These are phyloP conservation scores for Penicillium bovifimosum DNA, from an alignment of 495 filamentous ascomycete genomes.

Conservation along the genomic window DNA sequence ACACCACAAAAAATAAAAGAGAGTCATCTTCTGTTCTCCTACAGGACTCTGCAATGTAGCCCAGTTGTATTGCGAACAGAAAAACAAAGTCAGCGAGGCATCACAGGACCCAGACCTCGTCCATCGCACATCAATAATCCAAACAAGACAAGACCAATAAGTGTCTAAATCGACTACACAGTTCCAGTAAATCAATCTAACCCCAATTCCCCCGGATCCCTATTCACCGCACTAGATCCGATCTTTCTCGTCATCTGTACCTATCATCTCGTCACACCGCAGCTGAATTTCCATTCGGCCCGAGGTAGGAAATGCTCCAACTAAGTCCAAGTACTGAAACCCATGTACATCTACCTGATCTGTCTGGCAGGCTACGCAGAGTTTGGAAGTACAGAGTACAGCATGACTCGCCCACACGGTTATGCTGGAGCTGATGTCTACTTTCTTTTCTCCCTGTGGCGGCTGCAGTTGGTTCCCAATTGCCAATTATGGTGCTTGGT, in stretches of 20 bases:
- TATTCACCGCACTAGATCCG: too few species aligned
- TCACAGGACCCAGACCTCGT: neutral
- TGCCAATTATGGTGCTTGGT: neutral
- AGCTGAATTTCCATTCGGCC: conserved; percentile 17
- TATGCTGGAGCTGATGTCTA: conserved; percentile 12
- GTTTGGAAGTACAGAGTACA: neutral
- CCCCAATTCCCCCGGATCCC: neutral
- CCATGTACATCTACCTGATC: neutral
- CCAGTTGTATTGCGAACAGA: conserved; percentile 1
- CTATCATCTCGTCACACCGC: conserved; percentile 24
- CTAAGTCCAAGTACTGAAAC: neutral
- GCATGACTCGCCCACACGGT: neutral
- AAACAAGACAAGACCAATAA: neutral
- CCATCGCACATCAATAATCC: neutral
- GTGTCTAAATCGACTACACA: neutral
- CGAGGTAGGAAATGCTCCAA: conserved; percentile 14
- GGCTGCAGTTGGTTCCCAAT: neutral
- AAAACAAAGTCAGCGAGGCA: neutral
- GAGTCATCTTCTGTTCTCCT: neutral
- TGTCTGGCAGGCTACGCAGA: neutral
- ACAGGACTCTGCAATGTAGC: neutral
- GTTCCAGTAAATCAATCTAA: neutral
- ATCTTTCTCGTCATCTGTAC: conserved; percentile 12
- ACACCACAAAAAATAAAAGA: neutral
- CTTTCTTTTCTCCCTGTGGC: neutral